Conservation (phyloP, 192 early-diverging fungal genomes). For the Helicostylum pulchrum region DNA sequence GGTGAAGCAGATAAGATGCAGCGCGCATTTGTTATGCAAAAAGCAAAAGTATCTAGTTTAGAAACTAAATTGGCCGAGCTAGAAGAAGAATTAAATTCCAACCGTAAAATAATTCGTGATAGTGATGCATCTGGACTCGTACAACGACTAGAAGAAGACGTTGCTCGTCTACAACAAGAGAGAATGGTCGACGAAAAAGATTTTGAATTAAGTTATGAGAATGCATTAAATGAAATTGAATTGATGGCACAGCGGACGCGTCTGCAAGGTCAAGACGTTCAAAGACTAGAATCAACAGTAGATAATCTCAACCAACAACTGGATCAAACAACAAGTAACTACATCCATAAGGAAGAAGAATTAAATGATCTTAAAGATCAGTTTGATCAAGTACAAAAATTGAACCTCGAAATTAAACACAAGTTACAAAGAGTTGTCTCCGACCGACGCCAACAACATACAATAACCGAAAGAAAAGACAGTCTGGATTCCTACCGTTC, state of each 20-base stretch:
- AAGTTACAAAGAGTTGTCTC: background rate
- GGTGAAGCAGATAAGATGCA: background rate
- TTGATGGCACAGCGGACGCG: background rate
- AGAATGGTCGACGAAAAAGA: background rate
- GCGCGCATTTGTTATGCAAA: background rate
- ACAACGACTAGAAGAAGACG: background rate
- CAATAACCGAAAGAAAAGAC: no score
- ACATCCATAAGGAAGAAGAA: background rate
- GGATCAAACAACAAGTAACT: background rate
- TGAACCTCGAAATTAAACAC: background rate
- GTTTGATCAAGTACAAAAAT: background rate
- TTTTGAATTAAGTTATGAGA: constrained; percentile 1
- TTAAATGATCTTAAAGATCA: background rate
- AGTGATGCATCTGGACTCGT: constrained; percentile 3
- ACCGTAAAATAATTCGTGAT: background rate
- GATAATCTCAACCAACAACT: background rate
- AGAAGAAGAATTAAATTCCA: background rate
- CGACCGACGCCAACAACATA: no score
- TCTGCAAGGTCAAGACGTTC: background rate
- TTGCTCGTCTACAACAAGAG: background rate
- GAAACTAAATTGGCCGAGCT: background rate
- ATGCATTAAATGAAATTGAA: constrained; percentile 4
- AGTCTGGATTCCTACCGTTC: no score
- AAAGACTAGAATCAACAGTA: background rate
- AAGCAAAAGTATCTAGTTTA: background rate